These are phyloP conservation scores for Globisporangium middletonii DNA, from an alignment of 352 stramenopile genomes.

Conservation along the genomic window DNA sequence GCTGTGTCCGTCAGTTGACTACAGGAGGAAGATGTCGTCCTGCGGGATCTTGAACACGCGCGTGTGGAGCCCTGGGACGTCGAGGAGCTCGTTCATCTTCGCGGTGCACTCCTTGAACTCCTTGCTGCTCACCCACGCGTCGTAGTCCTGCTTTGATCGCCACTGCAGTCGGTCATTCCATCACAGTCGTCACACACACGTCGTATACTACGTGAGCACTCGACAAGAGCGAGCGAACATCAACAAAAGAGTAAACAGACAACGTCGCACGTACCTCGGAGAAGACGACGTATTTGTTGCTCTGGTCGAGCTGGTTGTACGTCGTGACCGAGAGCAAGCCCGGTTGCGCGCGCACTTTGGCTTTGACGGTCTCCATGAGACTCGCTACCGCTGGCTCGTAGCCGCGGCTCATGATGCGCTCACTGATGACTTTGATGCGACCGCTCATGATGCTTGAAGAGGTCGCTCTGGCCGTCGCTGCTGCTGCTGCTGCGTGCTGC, in stretches of 20 bases:
- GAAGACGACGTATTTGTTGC: conserved; percentile 88
- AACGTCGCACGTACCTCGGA: conserved; percentile 45
- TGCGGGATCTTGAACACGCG: conserved; percentile 75
- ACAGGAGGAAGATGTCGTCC: conserved; percentile 84
- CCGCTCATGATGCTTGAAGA: conserved; percentile 23
- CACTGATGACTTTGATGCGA: conserved; percentile 68
- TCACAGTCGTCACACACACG: not conserved
- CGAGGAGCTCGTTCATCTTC: conserved; percentile 83
- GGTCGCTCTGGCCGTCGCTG: not conserved
- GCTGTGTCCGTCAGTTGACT: conserved; percentile 1
- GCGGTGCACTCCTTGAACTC: conserved; percentile 74
- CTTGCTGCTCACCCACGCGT: conserved; percentile 66
- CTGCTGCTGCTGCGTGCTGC: not conserved
- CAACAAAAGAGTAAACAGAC: not conserved
- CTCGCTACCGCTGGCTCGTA: conserved; percentile 78
- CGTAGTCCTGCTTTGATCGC: conserved; percentile 75
- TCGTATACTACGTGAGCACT: not conserved
- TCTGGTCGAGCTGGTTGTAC: conserved; percentile 65
- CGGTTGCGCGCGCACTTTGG: conserved; percentile 67
- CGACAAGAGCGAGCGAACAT: not conserved
- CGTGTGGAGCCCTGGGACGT: conserved; percentile 75
- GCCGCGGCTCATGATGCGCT: conserved; percentile 85
- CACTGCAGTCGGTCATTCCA: conserved; percentile 32
- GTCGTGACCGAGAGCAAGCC: conserved; percentile 76
- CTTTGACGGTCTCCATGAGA: conserved; percentile 86